Evolutionary conservation across 306 rosid species (phyloP), one percentile per base, ranked within the genome.

Genomic region (Clitoria ternatea): DNA sequence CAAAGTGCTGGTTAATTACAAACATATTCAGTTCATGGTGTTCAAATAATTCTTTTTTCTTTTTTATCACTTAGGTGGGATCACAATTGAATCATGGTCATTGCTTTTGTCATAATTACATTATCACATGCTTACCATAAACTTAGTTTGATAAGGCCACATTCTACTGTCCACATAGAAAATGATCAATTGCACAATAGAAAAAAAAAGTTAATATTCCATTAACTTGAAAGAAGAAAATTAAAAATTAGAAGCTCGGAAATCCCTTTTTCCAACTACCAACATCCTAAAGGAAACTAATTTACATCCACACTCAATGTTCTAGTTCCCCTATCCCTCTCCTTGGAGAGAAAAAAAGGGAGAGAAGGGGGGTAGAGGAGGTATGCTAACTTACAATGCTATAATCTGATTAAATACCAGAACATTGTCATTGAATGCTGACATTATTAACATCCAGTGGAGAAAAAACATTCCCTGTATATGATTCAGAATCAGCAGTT

Each of bases 401-500:
- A 63, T 59, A 65, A 48, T 48, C 37, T 15, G 69, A 74, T 60
- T 40, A 59, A 61, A 19, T 35, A 42, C 61, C 56, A 24, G 67
- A 78, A 59, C 59, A 17, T 78, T 54, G 73, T 73, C 55, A 72
- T 66, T 75, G 47, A 54, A 77, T 84, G 65, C 70, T 79, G 49
- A 70, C 87, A 50, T 74, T 74, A 55, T 55, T 55, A 5, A 43
- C 75, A 63, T 83, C 84, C 56, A 72, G 59, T 2, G 80, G 79
- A 53, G 82, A 75, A 69, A 84, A 85, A 70, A 59, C 72, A n/a
- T 75, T 73, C 61, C 80, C 89, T 22, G 64, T 42, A 44, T 75
- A 85, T 19, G 88, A 78, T 50, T 87, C 89, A 45, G 89, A 78
- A 78, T 78, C 86, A 54, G 75, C 82, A 63, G 61, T 77, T 13